A percentile compares a stretch with the other conserved stretches of the same genome.
These are phyloP conservation scores for Cladorrhinum sp. DNA, from an alignment of 2,329 filamentous ascomycete species.

Conservation along the genomic window DNA sequence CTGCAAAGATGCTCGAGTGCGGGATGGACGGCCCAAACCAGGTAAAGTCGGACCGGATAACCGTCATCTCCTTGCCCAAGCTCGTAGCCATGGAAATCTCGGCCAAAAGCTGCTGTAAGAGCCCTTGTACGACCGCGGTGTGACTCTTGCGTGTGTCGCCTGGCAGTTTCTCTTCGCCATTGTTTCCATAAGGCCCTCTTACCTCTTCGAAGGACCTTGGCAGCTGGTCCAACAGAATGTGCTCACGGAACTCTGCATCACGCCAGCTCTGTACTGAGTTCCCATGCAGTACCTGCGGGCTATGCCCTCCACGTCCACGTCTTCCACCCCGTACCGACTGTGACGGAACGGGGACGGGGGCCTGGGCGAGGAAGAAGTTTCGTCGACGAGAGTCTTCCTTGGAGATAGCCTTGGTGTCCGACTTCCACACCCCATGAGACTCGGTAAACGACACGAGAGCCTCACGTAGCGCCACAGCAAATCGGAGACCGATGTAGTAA, in stretches of 20 bases:
- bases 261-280: conserved; percentile 34
- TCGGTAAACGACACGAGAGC: conserved; percentile 28
- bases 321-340: too few species aligned
- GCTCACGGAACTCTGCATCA: conserved; percentile 35
- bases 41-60: conserved; percentile 56
- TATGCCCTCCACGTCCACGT: too few species aligned
- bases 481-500: conserved; percentile 39
- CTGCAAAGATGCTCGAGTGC: conserved; percentile 52
- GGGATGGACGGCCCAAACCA: conserved; percentile 56
- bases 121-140: conserved; percentile 50
- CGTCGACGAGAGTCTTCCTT: conserved; percentile 40
- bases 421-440: conserved; percentile 33
- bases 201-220: conserved; percentile 40
- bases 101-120: conserved; percentile 55
- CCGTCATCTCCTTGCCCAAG: conserved; percentile 47
- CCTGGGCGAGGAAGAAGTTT: conserved; percentile 41
- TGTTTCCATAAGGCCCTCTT: conserved; percentile 35
- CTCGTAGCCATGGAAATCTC: conserved; percentile 51
- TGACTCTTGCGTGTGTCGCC: conserved; percentile 39
- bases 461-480: conserved; percentile 34
- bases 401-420: conserved; percentile 25
- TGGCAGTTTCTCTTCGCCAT: conserved; percentile 33
- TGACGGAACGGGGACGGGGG: neutral
- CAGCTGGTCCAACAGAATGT: conserved; percentile 57
- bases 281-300: neutral